Percentiles rank a stretch among this genome's conserved stretches.
Conservation (phyloP, 1,284 basidiomycete species). For the Somion occarium region DNA sequence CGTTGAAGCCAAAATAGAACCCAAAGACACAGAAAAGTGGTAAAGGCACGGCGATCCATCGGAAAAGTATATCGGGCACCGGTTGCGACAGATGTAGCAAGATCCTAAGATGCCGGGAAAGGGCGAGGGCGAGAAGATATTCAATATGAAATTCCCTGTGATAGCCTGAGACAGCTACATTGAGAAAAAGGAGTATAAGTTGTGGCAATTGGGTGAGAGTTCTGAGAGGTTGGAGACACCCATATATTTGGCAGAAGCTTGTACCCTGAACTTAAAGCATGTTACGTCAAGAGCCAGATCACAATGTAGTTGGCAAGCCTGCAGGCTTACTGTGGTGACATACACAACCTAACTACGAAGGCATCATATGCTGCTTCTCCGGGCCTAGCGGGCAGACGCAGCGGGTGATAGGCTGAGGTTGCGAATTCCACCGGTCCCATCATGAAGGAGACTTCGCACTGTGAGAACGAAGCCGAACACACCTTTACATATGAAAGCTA, state of each 20-base stretch:
- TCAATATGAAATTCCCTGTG: no score
- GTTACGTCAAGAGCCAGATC: not conserved
- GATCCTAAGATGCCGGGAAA: not conserved
- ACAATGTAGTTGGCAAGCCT: no score
- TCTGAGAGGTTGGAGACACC: no score
- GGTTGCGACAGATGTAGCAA: not conserved
- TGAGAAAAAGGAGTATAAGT: no score
- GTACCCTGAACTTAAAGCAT: not conserved
- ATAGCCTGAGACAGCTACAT: no score
- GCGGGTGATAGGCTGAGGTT: not conserved
- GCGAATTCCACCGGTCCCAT: no score
- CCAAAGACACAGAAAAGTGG: not conserved
- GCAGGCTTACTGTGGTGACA: no score
- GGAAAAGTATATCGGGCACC: not conserved
- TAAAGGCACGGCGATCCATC: not conserved
- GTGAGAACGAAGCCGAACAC: no score
- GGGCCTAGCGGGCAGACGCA: not conserved
- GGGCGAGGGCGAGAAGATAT: not conserved
- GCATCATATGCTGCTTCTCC: not conserved
- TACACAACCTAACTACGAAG: not conserved
- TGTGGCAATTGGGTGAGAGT: no score
- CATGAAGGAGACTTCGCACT: no score
- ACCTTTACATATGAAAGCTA: no score
- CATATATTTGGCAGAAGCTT: not conserved
- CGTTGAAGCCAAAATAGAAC: not conserved